phyloP scores from a whole-genome alignment of 495 filamentous ascomycete species.

The Penicillium lagena region DNA sequence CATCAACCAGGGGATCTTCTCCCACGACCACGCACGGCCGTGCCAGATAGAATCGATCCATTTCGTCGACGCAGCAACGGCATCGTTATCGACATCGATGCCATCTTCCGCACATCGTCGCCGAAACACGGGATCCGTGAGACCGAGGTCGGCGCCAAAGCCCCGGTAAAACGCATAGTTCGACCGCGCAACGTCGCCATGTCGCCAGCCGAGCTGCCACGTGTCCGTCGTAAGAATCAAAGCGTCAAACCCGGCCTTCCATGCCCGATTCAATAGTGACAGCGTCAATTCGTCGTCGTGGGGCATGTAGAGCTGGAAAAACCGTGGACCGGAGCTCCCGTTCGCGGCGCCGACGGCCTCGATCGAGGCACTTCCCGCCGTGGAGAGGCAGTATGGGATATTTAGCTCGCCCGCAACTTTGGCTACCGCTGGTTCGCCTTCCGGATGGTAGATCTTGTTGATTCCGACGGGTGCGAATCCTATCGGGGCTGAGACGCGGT shows the following conservation, averaged over 20 bases:
- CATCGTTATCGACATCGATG: constrained; percentile 45
- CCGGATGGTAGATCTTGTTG: constrained; percentile 56
- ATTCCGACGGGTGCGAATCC: constrained; percentile 64
- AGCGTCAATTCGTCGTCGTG: constrained; percentile 55
- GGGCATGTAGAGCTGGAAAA: constrained; percentile 61
- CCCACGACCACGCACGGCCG: constrained; percentile 53
- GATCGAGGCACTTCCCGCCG: constrained; percentile 52
- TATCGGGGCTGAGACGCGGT: constrained; percentile 51
- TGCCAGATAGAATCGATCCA: constrained; percentile 67
- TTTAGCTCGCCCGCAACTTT: constrained; percentile 51
- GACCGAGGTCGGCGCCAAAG: constrained; percentile 49
- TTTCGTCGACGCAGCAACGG: constrained; percentile 44
- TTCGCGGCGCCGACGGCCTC: constrained; percentile 56
- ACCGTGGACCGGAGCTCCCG: constrained; percentile 36
- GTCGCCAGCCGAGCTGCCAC: constrained; percentile 59
- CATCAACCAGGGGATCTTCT: constrained; percentile 49
- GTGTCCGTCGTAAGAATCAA: constrained; percentile 61
- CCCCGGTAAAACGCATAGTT: constrained; percentile 63
- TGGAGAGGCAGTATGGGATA: constrained; percentile 50
- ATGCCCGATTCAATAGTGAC: constrained; percentile 48
- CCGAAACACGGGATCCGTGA: constrained; percentile 53
- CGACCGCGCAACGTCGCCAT: constrained; percentile 48
- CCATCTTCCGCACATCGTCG: constrained; percentile 40
- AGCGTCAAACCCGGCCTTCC: constrained; percentile 49
- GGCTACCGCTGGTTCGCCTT: constrained; percentile 52